These are phyloP conservation scores for Diaporthe ampelina DNA, from an alignment of 2,329 filamentous ascomycete species.

Conservation along the genomic window DNA sequence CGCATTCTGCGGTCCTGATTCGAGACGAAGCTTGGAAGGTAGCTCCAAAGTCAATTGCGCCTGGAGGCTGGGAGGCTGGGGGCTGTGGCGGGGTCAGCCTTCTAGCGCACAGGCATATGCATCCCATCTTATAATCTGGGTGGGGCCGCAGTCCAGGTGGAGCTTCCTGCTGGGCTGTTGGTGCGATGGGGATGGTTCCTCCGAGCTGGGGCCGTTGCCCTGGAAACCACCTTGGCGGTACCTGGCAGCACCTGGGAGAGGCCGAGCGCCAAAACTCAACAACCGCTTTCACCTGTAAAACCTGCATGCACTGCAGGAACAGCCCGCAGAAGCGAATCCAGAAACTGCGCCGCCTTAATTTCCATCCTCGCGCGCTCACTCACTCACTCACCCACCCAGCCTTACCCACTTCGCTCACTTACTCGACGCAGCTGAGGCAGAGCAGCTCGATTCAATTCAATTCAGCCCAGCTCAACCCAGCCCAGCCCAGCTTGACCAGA, in stretches of 20 bases:
- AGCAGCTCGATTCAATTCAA: background rate
- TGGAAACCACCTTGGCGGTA: conserved; percentile 22
- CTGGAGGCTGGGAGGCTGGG: conserved; percentile 19
- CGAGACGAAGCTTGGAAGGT: conserved; percentile 27
- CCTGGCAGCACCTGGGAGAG: conserved; percentile 14
- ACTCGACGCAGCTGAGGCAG: conserved; percentile 6
- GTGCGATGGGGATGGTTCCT: conserved; percentile 18
- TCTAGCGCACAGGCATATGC: conserved; percentile 32
- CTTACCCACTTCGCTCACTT: conserved; percentile 1
- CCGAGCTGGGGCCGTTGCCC: conserved; percentile 15
- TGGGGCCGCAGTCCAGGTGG: background rate
- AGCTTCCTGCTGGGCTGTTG: background rate
- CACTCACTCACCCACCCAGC: background rate
- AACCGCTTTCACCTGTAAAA: background rate
- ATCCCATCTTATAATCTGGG: background rate
- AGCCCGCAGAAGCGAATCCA: conserved; percentile 27
- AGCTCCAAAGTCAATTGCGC: conserved; percentile 22
- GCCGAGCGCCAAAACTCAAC: background rate
- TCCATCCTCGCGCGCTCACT: conserved; percentile 23
- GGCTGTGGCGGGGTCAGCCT: conserved; percentile 16
- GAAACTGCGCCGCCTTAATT: conserved; percentile 33
- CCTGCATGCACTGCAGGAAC: conserved; percentile 22
- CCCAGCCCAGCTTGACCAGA: background rate
- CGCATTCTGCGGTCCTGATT: conserved; percentile 3
- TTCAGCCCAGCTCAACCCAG: background rate